Base-by-base conservation (phyloP, 805 yeast genomes). In the Saturnispora dispora region DNA sequence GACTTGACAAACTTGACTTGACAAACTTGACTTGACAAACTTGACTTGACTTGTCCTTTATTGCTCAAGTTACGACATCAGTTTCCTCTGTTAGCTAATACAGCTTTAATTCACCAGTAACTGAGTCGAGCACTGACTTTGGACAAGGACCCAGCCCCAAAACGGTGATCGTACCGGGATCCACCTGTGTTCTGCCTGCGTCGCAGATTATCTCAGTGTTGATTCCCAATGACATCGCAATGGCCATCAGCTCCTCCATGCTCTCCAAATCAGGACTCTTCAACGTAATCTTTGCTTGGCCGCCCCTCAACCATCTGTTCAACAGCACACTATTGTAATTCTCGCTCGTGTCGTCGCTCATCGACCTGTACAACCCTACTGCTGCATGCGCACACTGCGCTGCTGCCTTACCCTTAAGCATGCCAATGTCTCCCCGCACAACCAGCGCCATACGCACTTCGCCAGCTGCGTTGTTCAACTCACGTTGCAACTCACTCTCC, bases 321-420 rank as follows among this genome's bases (percentile, higher is more conserved):
- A 89, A 74, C 72, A 85, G 66, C 11, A 71, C 72, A 15, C 88
- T 82, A 56, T 86, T 82, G 55, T 79, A 76, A 5, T 78, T 76
- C 5, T 73, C 75, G 2, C 79, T 71, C 3, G 71, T 63, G 5
- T 78, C 75, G 37, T 74, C 69, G 37, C 78, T 71, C 70, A 85
- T 83, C 55, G 80, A 69, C 60, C 85, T 82, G 68, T 86, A 93
- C 58, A 93, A 81, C 0, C 93, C 90, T 33, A 93, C 74, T 0
- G 98, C 95, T n/a, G 99, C 99, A 70, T 93, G 99, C 37, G 89
- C 83, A 67, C 98, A 91, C 64, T 93, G 99, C 5, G 99, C 99
- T 4, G 98, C 97, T 2, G 87, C 83, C 64, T 93, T 93, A 22
- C 99, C 99, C 67, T 88, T 88, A 32, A 85, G 81, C 98, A 93